phyloP scores from a whole-genome alignment of 257 asterid species.

The Verbena officinalis region DNA sequence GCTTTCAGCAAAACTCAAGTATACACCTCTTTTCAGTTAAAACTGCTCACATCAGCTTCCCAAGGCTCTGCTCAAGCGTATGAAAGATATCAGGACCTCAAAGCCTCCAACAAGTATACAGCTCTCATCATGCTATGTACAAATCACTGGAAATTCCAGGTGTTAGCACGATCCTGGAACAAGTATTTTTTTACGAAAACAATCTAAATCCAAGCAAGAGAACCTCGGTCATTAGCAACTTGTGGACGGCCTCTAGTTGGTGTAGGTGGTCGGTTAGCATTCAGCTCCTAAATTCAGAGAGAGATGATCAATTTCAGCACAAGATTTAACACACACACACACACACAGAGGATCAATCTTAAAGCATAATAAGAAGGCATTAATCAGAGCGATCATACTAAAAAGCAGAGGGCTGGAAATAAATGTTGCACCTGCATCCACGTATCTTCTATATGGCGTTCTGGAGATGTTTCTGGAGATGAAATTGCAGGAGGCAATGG shows the following conservation, averaged over 20 bases:
- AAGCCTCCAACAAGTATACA: constrained; percentile 32
- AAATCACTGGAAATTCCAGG: constrained; percentile 62
- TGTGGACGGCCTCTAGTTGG: constrained; percentile 99
- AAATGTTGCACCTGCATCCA: constrained; percentile 95
- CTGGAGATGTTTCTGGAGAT: constrained; percentile 92
- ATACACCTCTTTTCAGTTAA: constrained; percentile 16
- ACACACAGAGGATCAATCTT: no score
- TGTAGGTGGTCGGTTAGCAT: constrained; percentile 96
- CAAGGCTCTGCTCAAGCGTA: constrained; percentile 21
- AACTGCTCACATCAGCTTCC: constrained; percentile 21
- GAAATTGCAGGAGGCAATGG: constrained; percentile 96
- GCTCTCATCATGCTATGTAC: constrained; percentile 59
- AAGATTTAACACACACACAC: not conserved
- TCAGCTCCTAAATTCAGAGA: constrained; percentile 64
- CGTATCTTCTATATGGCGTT: constrained; percentile 84
- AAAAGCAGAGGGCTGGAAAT: constrained; percentile 4
- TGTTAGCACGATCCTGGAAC: constrained; percentile 51
- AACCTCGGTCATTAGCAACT: constrained; percentile 90
- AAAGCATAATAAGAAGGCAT: constrained; percentile 2
- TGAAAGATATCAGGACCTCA: constrained; percentile 22
- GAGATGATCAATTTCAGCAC: constrained; percentile 9
- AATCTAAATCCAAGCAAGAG: constrained; percentile 86
- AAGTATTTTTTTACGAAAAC: constrained; percentile 39
- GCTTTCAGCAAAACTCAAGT: constrained; percentile 28
- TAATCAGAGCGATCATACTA: not conserved